These are phyloP conservation scores for Macroventuria anomochaeta DNA, from an alignment of 2,329 filamentous ascomycete genomes.

Conservation along the genomic window DNA sequence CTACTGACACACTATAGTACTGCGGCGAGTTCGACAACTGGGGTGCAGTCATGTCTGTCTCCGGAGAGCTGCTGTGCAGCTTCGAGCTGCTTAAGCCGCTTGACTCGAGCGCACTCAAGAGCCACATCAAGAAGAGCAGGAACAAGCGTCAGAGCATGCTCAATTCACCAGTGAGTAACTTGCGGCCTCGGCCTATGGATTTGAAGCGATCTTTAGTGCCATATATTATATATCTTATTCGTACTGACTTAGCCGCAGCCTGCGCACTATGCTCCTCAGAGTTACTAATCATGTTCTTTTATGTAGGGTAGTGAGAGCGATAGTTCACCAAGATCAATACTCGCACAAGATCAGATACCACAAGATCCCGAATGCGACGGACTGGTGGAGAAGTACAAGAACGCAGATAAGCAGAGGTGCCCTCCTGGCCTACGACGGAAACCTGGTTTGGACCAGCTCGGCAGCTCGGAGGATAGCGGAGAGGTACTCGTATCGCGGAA, in stretches of 20 bases:
- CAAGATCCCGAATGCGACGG: conserved; percentile 2
- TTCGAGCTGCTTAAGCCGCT: conserved; percentile 97
- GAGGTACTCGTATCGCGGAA: neutral
- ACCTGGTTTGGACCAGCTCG: conserved; percentile 4
- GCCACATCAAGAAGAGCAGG: conserved; percentile 96
- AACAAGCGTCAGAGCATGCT: conserved; percentile 95
- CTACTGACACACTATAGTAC: conserved; percentile 66
- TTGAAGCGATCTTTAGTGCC: conserved; percentile 27
- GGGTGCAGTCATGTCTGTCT: conserved; percentile 99
- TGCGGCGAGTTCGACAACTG: conserved; percentile 99
- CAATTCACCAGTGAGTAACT: conserved; percentile 84
- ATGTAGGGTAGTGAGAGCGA: conserved; percentile 31
- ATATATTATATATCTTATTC: conserved; percentile 35
- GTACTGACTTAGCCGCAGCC: conserved; percentile 50
- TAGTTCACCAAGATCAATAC: conserved; percentile 20
- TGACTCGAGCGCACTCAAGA: conserved; percentile 95
- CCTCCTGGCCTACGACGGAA: conserved; percentile 5
- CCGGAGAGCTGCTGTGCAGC: conserved; percentile 88
- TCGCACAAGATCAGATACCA: conserved; percentile 6
- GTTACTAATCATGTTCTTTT: conserved; percentile 51
- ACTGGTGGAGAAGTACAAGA: conserved; percentile 11
- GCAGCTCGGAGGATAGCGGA: neutral
- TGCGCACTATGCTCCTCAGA: conserved; percentile 59
- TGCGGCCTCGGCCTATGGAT: conserved; percentile 12
- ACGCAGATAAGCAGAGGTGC: conserved; percentile 9